Base-by-base conservation (phyloP, 2,329 filamentous ascomycete species). In the Pseudocercospora fuligena region DNA sequence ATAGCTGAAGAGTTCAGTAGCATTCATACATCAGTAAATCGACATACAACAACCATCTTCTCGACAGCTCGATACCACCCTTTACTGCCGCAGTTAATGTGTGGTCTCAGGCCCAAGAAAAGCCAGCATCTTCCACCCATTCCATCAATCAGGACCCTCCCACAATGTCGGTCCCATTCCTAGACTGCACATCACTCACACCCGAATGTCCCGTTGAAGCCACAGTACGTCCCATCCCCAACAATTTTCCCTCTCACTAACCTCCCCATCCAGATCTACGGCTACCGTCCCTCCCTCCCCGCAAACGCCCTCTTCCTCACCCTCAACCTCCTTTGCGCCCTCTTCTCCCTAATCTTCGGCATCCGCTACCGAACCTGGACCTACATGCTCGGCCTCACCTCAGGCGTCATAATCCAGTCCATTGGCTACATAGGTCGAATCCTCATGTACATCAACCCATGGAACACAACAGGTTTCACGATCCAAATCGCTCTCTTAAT, bases 371-470 rank as follows among this genome's bases (percentile, higher is more conserved):
- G 75, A 25, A 76, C 78, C 65, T 69, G 74, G 58, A 78, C 78
- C 1, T 84, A 81, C 73, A 80, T 78, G 0, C 74, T 79, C 40
- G 78, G 76, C 6, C 70, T 81, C 3, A 76, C 73, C 3, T 68
- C 80, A 9, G 82, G 81, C 0, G 80, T 78, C 9, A 70, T 81
- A 8, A 76, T 80, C 40, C 81, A 84, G 69, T 65, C 78, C 14
- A 73, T 82, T 14, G 82, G 82, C 5, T 83, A 83, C 53, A 77
- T 72, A 5, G 81, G 79, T 6, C 77, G 82, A 31, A 70, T 81
- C n/a, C 74, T 82, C 51, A 77, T 82, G 76, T 68, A 77, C 60
- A 60, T 65, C 29, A 82, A 83, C 54, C 80, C 81, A 0, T 82
- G 77, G 77, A 74, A 74, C 36, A 73, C 77, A 46, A 73, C 74